phyloP scores from a whole-genome alignment of 805 yeast genomes.

The Sugiyamaella boreocaroliniensis region DNA sequence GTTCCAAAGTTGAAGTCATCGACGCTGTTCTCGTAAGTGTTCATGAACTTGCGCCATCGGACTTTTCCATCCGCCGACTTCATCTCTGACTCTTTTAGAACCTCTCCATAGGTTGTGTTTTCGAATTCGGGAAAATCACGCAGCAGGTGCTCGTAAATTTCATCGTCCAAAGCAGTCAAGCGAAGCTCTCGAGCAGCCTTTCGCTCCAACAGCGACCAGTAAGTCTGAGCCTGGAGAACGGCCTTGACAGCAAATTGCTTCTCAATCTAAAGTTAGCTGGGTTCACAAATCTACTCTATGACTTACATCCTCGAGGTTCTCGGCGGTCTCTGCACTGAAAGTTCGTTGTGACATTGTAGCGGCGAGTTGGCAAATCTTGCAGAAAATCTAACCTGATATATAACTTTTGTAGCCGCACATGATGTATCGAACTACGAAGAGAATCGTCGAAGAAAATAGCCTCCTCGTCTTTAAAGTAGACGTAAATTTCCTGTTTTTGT shows the following conservation, averaged over 20 bases:
- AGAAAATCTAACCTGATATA: too few relatives aligned
- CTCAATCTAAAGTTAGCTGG: conserved; percentile 47
- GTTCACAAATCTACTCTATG: conserved; percentile 9
- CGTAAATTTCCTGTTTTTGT: too few relatives aligned
- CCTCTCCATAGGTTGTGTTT: conserved; percentile 45
- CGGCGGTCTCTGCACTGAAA: conserved; percentile 85
- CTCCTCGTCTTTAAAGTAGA: too few relatives aligned
- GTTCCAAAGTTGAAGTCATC: conserved; percentile 97
- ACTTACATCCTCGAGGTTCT: conserved; percentile 71
- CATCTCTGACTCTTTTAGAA: conserved; percentile 70
- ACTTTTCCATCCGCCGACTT: conserved; percentile 74
- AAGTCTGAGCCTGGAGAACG: conserved; percentile 71
- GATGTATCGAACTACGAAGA: too few relatives aligned
- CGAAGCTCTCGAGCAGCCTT: background rate
- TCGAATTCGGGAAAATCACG: conserved; percentile 84
- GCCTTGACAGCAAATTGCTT: conserved; percentile 98
- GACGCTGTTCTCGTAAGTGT: conserved; percentile 67
- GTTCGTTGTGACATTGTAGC: conserved; percentile 20
- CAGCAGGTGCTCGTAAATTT: conserved; percentile 36
- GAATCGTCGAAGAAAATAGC: too few relatives aligned
- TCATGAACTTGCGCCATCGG: conserved; percentile 85
- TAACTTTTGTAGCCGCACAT: too few relatives aligned
- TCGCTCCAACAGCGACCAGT: background rate
- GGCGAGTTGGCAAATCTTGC: too few relatives aligned
- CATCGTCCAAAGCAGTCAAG: conserved; percentile 30